phyloP scores from a whole-genome alignment of 495 filamentous ascomycete species.

The Penicillium antarcticum region DNA sequence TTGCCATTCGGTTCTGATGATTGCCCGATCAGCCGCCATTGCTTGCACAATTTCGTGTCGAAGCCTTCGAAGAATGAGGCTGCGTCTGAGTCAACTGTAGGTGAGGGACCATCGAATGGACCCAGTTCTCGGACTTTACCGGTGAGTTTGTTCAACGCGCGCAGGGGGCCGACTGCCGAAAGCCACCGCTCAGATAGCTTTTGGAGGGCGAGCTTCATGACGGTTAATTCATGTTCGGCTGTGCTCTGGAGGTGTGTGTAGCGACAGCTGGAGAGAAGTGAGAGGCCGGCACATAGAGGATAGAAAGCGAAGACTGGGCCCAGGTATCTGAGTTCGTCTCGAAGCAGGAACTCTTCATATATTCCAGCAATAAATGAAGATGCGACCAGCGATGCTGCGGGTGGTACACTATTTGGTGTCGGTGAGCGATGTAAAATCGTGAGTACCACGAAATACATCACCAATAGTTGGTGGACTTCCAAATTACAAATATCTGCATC shows the following conservation, averaged over 20 bases:
- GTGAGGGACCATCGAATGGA: constrained; percentile 14
- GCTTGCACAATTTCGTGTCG: constrained; percentile 22
- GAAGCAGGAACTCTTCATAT: constrained; percentile 29
- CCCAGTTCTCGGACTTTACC: constrained; percentile 26
- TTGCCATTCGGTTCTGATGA: constrained; percentile 2
- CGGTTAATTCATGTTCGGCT: constrained; percentile 27
- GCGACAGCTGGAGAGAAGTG: constrained; percentile 24
- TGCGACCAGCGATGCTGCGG: constrained; percentile 21
- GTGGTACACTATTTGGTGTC: constrained; percentile 22
- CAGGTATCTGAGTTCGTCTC: constrained; percentile 26
- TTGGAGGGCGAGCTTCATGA: constrained; percentile 29
- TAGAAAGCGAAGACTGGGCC: constrained; percentile 29
- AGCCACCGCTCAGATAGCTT: constrained; percentile 30
- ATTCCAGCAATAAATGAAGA: constrained; percentile 30
- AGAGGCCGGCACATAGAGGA: constrained; percentile 23
- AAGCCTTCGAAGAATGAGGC: constrained; percentile 29
- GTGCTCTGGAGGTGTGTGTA: constrained; percentile 22
- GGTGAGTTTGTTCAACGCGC: constrained; percentile 26
- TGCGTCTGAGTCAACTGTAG: constrained; percentile 17
- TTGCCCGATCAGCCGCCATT: constrained; percentile 27
- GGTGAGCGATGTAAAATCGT: constrained; percentile 26
- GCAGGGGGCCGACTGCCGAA: constrained; percentile 25
- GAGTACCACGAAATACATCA: constrained; percentile 29
- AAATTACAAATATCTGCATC: constrained; percentile 16
- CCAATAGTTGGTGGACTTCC: constrained; percentile 21